Evolutionary conservation across 1,284 basidiomycete genomes (phyloP).

Genomic region (Ustilago cynodontis): DNA sequence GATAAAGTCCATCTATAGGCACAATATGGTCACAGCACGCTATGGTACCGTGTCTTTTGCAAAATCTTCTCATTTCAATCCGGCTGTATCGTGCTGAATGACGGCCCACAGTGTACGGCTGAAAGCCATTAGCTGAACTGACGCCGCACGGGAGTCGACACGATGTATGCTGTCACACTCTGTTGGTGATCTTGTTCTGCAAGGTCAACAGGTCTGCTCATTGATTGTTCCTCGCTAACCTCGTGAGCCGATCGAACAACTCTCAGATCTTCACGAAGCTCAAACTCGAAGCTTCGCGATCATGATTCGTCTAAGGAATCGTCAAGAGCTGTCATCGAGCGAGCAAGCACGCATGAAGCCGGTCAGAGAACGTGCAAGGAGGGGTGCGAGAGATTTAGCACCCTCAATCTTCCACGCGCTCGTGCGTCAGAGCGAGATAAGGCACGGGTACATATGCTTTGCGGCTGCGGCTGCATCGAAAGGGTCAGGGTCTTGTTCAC

Average conservation of each 20-base stretch:
- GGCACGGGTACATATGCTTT: not conserved
- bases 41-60: not conserved
- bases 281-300: not conserved
- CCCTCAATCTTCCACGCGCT: not conserved
- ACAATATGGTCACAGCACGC: not conserved
- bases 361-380: not conserved
- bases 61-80: not conserved
- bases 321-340: not conserved
- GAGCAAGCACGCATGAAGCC: not conserved
- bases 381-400: not conserved
- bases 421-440: not conserved
- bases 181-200: not conserved
- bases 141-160: not conserved
- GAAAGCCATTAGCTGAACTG: not conserved
- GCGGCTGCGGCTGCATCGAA: conserved; percentile 4
- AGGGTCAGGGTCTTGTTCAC: conserved; percentile 8
- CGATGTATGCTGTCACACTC: not conserved
- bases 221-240: not conserved
- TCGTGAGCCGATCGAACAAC: not conserved
- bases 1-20: not conserved
- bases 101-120: not conserved
- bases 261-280: not conserved
- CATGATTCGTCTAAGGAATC: not conserved
- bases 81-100: not conserved
- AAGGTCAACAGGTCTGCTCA: not conserved